These are phyloP conservation scores for Dioscorea zingiberensis DNA, from an alignment of 106 monocot genomes.

Conservation along the genomic window DNA sequence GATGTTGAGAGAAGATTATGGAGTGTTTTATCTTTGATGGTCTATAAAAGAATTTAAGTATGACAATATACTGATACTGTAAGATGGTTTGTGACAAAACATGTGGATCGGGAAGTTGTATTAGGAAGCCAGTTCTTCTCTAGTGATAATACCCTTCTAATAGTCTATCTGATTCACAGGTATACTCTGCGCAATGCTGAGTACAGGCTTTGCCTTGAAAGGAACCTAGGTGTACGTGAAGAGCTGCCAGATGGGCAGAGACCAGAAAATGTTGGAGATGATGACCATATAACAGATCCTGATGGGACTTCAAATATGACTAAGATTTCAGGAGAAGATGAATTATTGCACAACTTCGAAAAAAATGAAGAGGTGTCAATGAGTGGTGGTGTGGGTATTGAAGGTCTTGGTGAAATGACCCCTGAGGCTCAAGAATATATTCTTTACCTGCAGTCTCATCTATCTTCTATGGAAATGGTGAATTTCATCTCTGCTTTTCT, in stretches of 20 bases:
- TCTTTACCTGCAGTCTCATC: conserved; percentile 55
- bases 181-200: conserved; percentile 93
- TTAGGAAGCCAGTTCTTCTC: too few species aligned
- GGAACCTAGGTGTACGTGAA: conserved; percentile 53
- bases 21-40: too few species aligned
- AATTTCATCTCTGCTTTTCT: background rate
- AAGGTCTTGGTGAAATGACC: conserved; percentile 59
- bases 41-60: too few species aligned
- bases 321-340: conserved; percentile 18
- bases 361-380: conserved; percentile 19
- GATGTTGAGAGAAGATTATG: too few species aligned
- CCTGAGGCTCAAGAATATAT: conserved; percentile 73
- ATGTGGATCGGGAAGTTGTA: too few species aligned
- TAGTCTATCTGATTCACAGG: conserved; percentile 24
- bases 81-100: too few species aligned
- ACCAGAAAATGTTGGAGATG: conserved; percentile 12
- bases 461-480: conserved; percentile 80
- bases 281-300: conserved; percentile 13
- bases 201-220: conserved; percentile 85
- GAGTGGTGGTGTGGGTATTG: conserved; percentile 23
- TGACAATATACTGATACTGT: too few species aligned
- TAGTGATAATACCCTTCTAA: too few species aligned
- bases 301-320: conserved; percentile 23
- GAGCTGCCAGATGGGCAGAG: conserved; percentile 30
- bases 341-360: conserved; percentile 12